phyloP scores from a whole-genome alignment of 768 basidiomycete species.

The Kwoniella sp. region DNA sequence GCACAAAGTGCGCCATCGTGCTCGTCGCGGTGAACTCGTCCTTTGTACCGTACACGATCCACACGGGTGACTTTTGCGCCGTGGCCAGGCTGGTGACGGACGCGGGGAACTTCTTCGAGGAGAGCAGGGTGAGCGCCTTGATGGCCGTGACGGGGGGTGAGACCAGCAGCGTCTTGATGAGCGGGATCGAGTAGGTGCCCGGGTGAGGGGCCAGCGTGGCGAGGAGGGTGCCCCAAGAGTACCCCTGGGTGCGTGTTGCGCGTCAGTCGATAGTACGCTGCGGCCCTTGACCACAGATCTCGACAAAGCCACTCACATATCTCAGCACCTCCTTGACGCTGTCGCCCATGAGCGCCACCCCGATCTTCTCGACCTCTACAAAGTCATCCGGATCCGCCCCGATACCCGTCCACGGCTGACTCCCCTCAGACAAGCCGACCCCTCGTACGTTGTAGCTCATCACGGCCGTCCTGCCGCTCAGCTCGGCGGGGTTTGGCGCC shows the following conservation, averaged over 20 bases:
- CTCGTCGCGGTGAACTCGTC: slow-evolving; percentile 31
- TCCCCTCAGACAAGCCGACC: slow-evolving; percentile 23
- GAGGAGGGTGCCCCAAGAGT: slow-evolving; percentile 35
- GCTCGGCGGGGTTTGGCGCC: neutral
- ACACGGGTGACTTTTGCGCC: neutral
- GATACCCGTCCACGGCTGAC: slow-evolving; percentile 15
- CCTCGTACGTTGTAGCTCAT: slow-evolving; percentile 36
- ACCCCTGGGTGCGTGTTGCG: slow-evolving; percentile 21
- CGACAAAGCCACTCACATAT: slow-evolving; percentile 8
- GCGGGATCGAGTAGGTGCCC: slow-evolving; percentile 7
- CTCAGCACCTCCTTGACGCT: slow-evolving; percentile 13
- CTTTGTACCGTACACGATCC: slow-evolving; percentile 20
- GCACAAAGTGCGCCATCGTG: slow-evolving; percentile 5
- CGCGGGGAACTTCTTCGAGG: slow-evolving; percentile 16
- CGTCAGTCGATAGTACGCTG: neutral
- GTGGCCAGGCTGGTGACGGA: slow-evolving; percentile 2
- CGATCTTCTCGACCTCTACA: slow-evolving; percentile 23
- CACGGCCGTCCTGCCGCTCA: slow-evolving; percentile 19
- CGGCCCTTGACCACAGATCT: neutral
- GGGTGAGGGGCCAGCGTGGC: slow-evolving; percentile 20
- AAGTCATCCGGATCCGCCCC: slow-evolving; percentile 25
- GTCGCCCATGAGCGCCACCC: slow-evolving; percentile 9
- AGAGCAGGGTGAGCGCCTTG: slow-evolving; percentile 11
- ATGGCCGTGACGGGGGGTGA: slow-evolving; percentile 19
- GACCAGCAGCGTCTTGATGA: slow-evolving; percentile 25